phyloP scores from a whole-genome alignment of 805 yeast genomes.

The Groenewaldozyma tartarivorans region DNA sequence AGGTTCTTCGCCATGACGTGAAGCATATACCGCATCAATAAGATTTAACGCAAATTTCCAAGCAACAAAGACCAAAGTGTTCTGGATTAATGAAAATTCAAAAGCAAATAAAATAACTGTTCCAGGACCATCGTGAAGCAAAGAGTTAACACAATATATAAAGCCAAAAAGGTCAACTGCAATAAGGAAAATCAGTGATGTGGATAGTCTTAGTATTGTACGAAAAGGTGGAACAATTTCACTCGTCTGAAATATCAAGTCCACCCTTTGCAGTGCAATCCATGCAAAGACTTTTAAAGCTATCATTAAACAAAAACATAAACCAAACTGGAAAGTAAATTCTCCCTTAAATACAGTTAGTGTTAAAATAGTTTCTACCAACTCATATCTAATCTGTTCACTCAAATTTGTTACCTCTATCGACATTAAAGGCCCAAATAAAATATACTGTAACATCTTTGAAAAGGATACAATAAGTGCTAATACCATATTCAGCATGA shows the following conservation, averaged over 20 bases:
- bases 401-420: constrained; percentile 68
- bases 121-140: constrained; percentile 20
- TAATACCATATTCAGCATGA: constrained; percentile 25
- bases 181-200: constrained; percentile 37
- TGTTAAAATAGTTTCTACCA: constrained; percentile 49
- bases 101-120: constrained; percentile 60
- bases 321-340: constrained; percentile 37
- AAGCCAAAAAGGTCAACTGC: constrained; percentile 45
- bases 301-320: constrained; percentile 33
- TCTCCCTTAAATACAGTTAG: constrained; percentile 44
- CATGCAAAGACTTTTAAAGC: constrained; percentile 67
- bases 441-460: constrained; percentile 14
- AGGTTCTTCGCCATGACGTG: constrained; percentile 43
- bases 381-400: constrained; percentile 55
- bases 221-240: constrained; percentile 20
- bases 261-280: constrained; percentile 49
- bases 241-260: constrained; percentile 37
- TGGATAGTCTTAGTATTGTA: constrained; percentile 32
- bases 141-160: constrained; percentile 35
- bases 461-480: constrained; percentile 12
- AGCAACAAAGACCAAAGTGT: constrained; percentile 40
- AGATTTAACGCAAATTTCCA: constrained; percentile 43
- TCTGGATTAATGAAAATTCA: constrained; percentile 58
- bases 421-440: constrained; percentile 65
- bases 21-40: constrained; percentile 45